Percentiles rank a stretch among this genome's conserved stretches.
phyloP scores from a whole-genome alignment of 2,329 filamentous ascomycete species.

The Alternaria novae-zelandiae region DNA sequence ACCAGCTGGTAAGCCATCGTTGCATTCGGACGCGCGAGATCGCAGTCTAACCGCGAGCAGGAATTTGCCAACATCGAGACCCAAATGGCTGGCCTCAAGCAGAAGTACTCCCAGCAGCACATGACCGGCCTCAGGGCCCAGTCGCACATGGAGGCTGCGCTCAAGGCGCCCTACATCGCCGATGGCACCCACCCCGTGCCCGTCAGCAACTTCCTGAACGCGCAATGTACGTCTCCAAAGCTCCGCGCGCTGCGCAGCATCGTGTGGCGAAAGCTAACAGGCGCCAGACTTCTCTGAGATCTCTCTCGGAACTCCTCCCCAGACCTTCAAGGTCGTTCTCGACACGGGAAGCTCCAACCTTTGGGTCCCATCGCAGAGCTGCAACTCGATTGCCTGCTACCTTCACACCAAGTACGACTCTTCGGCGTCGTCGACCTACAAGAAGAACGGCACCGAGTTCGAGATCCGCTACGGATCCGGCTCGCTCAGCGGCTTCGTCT shows the following conservation, averaged over 20 bases:
- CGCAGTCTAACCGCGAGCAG: slow-evolving; percentile 52
- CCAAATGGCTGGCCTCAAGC: slow-evolving; percentile 81
- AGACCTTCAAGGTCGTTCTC: slow-evolving; percentile 97
- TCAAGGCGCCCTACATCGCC: slow-evolving; percentile 73
- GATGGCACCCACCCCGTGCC: slow-evolving; percentile 80
- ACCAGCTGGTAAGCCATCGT: slow-evolving; percentile 79
- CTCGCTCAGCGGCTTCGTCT: slow-evolving; percentile 90
- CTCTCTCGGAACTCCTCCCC: slow-evolving; percentile 85
- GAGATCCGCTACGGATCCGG: slow-evolving; percentile 96
- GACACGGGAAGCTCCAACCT: slow-evolving; percentile 99
- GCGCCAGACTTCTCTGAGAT: slow-evolving; percentile 92
- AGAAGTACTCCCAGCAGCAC: slow-evolving; percentile 73
- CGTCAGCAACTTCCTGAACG: slow-evolving; percentile 97
- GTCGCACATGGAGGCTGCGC: slow-evolving; percentile 74
- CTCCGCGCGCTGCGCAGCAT: background rate
- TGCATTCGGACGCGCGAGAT: slow-evolving; percentile 9
- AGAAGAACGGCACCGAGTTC: slow-evolving; percentile 91
- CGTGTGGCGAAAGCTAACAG: slow-evolving; percentile 23
- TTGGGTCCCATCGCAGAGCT: slow-evolving; percentile 92
- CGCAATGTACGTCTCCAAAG: slow-evolving; percentile 78
- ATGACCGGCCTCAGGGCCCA: slow-evolving; percentile 82
- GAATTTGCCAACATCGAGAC: slow-evolving; percentile 78
- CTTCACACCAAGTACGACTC: slow-evolving; percentile 97
- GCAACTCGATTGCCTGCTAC: slow-evolving; percentile 96
- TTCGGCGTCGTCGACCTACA: slow-evolving; percentile 84